Percentiles rank a stretch among this genome's conserved stretches.
phyloP scores from a whole-genome alignment of 306 rosid genomes.

The Cucurbita moschata region DNA sequence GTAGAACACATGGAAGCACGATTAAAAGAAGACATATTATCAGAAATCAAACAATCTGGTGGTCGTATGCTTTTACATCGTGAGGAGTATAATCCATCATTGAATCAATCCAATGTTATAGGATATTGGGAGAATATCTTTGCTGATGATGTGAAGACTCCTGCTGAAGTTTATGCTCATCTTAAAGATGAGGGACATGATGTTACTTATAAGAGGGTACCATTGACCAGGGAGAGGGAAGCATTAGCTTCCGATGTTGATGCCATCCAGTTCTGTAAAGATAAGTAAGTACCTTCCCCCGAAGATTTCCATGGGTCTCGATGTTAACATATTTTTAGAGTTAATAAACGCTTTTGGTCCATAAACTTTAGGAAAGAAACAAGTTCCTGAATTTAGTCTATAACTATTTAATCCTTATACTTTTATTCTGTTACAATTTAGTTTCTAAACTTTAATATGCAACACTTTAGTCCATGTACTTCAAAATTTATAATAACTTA shows the following conservation, averaged over 20 bases:
- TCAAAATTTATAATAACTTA: neutral
- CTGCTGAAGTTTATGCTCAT: constrained; percentile 64
- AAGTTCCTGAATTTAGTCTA: neutral
- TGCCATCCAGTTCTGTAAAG: constrained; percentile 59
- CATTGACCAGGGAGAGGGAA: constrained; percentile 70
- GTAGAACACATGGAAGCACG: constrained; percentile 86
- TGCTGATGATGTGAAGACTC: constrained; percentile 69
- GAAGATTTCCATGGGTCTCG: neutral
- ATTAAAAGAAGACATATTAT: constrained; percentile 65
- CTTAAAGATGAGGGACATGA: constrained; percentile 51
- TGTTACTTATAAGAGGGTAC: constrained; percentile 52
- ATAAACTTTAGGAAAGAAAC: neutral
- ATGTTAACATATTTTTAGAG: neutral
- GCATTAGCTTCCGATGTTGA: constrained; percentile 70
- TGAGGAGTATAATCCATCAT: constrained; percentile 61
- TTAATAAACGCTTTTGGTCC: neutral
- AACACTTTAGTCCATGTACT: neutral
- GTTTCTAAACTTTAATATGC: neutral
- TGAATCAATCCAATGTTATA: constrained; percentile 50
- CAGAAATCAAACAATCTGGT: constrained; percentile 59
- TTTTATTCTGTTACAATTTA: neutral
- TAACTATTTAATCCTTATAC: neutral
- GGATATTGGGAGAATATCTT: constrained; percentile 75
- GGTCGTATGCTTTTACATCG: constrained; percentile 76
- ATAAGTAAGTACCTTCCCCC: constrained; percentile 40